Percentiles rank a stretch among this genome's conserved stretches.
phyloP scores from a whole-genome alignment of 805 yeast species.

The Clavispora asparagi region DNA sequence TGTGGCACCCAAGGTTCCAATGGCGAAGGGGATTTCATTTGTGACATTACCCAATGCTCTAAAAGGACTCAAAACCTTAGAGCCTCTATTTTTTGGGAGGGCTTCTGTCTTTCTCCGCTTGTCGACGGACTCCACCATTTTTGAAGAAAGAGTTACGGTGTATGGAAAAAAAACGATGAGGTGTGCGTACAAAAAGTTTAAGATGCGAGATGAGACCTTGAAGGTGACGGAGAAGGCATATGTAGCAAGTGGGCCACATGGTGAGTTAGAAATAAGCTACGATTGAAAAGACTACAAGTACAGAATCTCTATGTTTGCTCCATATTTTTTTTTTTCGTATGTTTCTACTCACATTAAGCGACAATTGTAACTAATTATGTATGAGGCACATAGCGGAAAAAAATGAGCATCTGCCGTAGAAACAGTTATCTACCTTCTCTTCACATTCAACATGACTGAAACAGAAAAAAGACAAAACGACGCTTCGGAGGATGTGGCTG shows the following conservation, averaged over 20 bases:
- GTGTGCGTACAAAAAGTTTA: constrained; percentile 5
- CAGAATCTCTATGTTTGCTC: too few relatives aligned
- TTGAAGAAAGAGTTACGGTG: background rate
- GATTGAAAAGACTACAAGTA: too few relatives aligned
- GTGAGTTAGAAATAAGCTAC: too few relatives aligned
- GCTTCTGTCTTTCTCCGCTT: constrained; percentile 28
- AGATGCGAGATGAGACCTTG: constrained; percentile 3
- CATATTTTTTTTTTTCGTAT: too few relatives aligned
- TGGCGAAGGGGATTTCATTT: constrained; percentile 76
- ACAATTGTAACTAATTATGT: too few relatives aligned
- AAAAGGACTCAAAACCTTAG: constrained; percentile 73
- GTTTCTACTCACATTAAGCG: too few relatives aligned
- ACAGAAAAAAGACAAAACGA: constrained; percentile 16
- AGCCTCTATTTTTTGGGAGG: constrained; percentile 13
- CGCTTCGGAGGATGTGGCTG: constrained; percentile 9
- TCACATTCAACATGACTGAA: constrained; percentile 6
- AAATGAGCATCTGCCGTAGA: background rate
- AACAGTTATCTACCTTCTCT: background rate
- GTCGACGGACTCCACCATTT: constrained; percentile 14
- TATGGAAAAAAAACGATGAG: constrained; percentile 8
- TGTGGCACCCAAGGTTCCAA: constrained; percentile 83
- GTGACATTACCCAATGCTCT: constrained; percentile 87
- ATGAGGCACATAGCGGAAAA: background rate
- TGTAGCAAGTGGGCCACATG: too few relatives aligned
- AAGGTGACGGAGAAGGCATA: too few relatives aligned